Percentiles rank a stretch among this genome's conserved stretches.
These are phyloP conservation scores for Corynascus novoguineensis DNA, from an alignment of 495 filamentous ascomycete genomes.

Conservation along the genomic window DNA sequence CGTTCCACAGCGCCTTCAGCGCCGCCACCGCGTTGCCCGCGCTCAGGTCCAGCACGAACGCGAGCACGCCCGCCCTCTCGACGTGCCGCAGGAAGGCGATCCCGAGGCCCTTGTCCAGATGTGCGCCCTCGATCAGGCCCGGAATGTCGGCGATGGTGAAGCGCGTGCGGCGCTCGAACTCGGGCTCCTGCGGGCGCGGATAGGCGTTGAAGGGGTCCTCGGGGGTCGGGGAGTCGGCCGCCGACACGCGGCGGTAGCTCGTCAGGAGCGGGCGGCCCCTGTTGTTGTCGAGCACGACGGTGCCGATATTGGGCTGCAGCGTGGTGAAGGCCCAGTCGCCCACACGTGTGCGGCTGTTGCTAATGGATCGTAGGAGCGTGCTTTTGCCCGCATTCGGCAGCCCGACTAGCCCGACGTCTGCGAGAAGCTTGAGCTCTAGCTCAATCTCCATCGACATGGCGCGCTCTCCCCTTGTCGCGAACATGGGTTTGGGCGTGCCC, in stretches of 20 bases:
- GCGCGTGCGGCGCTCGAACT: constrained; percentile 53
- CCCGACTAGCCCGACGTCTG: constrained; percentile 90
- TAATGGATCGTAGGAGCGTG: constrained; percentile 81
- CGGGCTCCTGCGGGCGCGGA: constrained; percentile 28
- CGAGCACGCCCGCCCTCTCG: constrained; percentile 84
- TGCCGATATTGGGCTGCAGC: constrained; percentile 87
- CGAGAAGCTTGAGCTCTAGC: constrained; percentile 89
- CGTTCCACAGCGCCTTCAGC: constrained; percentile 77
- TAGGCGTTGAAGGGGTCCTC: constrained; percentile 29
- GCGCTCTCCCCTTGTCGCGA: constrained; percentile 78
- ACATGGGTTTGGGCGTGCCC: constrained; percentile 64
- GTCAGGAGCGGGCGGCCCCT: constrained; percentile 53
- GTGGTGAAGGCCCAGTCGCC: constrained; percentile 98
- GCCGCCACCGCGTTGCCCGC: constrained; percentile 71
- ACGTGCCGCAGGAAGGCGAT: constrained; percentile 91
- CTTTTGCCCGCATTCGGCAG: constrained; percentile 96
- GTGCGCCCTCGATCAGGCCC: constrained; percentile 81
- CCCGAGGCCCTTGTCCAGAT: constrained; percentile 86
- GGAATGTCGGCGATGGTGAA: constrained; percentile 97
- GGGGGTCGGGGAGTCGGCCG: constrained; percentile 35
- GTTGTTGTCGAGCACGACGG: constrained; percentile 81
- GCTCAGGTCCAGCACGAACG: constrained; percentile 86
- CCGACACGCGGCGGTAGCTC: constrained; percentile 20
- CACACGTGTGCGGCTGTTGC: constrained; percentile 76
- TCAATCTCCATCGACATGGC: constrained; percentile 74